Conservation (phyloP, 75 land plant genomes). For the Picea sitchensis region DNA sequence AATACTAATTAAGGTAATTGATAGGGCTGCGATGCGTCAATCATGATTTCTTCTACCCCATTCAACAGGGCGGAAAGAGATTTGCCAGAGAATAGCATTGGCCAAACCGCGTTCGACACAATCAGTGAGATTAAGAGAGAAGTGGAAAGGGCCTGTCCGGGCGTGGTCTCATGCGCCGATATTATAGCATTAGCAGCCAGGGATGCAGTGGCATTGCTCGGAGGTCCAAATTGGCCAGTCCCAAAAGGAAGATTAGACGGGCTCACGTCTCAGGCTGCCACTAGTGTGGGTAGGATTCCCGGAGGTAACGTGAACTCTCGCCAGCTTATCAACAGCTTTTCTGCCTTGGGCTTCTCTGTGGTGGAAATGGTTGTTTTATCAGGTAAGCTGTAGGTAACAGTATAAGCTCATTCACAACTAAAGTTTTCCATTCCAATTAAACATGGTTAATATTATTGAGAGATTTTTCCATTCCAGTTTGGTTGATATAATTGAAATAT, state of each 20-base stretch:
- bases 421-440: too few species aligned
- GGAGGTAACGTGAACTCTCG: constrained; percentile 2
- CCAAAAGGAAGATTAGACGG: constrained; percentile 32
- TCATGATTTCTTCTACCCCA: constrained; percentile 12
- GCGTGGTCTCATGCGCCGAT: constrained; percentile 23
- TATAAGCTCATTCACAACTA: too few species aligned
- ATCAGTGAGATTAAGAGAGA: constrained; percentile 2
- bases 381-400: constrained; percentile 2
- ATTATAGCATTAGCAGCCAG: constrained; percentile 18
- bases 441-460: too few species aligned
- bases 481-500: too few species aligned
- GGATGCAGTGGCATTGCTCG: constrained; percentile 11
- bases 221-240: constrained; percentile 28
- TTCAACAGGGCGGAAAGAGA: constrained; percentile 16
- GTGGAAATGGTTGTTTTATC: constrained; percentile 38
- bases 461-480: too few species aligned
- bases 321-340: constrained; percentile 18
- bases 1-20: too few species aligned
- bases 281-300: neutral
- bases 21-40: constrained; percentile 26
- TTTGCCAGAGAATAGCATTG: constrained; percentile 1
- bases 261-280: neutral
- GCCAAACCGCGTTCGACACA: constrained; percentile 7
- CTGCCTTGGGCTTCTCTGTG: constrained; percentile 22
- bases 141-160: constrained; percentile 16